phyloP scores from a whole-genome alignment of 495 filamentous ascomycete genomes.

The Aspergillus coremiiformis region DNA sequence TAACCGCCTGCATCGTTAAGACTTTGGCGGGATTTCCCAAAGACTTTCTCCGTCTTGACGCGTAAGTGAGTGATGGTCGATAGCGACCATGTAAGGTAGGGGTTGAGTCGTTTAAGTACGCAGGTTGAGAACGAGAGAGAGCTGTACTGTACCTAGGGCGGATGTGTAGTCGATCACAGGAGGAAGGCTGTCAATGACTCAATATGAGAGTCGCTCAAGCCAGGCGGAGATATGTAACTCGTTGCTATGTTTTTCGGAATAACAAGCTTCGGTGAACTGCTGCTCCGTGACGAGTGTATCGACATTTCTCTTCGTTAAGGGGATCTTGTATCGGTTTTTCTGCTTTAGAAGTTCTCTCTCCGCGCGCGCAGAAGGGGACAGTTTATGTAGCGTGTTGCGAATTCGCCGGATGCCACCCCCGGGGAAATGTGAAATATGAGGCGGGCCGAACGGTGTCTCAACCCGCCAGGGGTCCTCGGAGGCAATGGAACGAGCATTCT shows the following conservation, averaged over 20 bases:
- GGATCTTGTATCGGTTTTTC: slow-evolving; percentile 35
- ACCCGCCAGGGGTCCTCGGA: slow-evolving; percentile 31
- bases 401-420: slow-evolving; percentile 31
- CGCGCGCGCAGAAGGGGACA: slow-evolving; percentile 30
- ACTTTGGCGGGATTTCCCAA: neutral
- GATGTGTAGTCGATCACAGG: neutral
- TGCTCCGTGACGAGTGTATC: slow-evolving; percentile 39
- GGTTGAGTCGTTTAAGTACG: neutral
- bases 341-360: slow-evolving; percentile 36
- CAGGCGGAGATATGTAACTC: slow-evolving; percentile 62
- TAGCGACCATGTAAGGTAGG: neutral
- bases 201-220: slow-evolving; percentile 54
- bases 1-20: neutral
- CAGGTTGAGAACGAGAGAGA: neutral
- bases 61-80: neutral
- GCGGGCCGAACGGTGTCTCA: slow-evolving; percentile 36
- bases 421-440: slow-evolving; percentile 24
- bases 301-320: slow-evolving; percentile 39
- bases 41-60: neutral
- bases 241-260: slow-evolving; percentile 47
- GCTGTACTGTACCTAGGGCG: neutral
- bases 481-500: slow-evolving; percentile 19
- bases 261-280: slow-evolving; percentile 47
- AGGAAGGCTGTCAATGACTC: slow-evolving; percentile 2
- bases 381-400: slow-evolving; percentile 32